These are phyloP conservation scores for Mucor ambiguus DNA, from an alignment of 371 early-diverging fungal species.

Conservation along the genomic window DNA sequence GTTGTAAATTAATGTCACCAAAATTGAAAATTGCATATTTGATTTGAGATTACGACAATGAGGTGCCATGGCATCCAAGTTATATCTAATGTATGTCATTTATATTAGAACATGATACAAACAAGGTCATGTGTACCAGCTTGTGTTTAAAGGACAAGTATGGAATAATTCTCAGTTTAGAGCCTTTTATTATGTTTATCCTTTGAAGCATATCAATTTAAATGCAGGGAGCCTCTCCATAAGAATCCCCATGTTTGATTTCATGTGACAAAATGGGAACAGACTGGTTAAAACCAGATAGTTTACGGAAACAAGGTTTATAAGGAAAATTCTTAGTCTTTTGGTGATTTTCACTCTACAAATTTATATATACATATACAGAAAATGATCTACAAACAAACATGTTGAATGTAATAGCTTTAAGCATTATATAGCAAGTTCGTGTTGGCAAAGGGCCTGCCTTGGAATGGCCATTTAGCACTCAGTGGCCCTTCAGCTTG, in stretches of 20 bases:
- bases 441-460: neutral
- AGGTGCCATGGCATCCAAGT: neutral
- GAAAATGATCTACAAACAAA: slow-evolving; percentile 4
- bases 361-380: neutral
- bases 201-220: neutral
- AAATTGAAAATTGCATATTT: neutral
- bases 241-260: neutral
- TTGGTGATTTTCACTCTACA: neutral
- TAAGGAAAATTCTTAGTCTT: neutral
- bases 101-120: slow-evolving; percentile 3
- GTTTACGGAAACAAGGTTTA: neutral
- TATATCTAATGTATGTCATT: neutral
- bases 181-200: neutral
- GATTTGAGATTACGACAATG: neutral
- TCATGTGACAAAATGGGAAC: neutral
- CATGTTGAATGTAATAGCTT: neutral
- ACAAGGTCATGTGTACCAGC: neutral
- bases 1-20: neutral
- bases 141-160: neutral
- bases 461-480: neutral
- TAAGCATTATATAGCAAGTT: neutral
- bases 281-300: neutral
- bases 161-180: neutral
- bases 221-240: neutral
- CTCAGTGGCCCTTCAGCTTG: neutral